phyloP scores from a whole-genome alignment of 2,329 filamentous ascomycete genomes.

The Aspergillus sp. region DNA sequence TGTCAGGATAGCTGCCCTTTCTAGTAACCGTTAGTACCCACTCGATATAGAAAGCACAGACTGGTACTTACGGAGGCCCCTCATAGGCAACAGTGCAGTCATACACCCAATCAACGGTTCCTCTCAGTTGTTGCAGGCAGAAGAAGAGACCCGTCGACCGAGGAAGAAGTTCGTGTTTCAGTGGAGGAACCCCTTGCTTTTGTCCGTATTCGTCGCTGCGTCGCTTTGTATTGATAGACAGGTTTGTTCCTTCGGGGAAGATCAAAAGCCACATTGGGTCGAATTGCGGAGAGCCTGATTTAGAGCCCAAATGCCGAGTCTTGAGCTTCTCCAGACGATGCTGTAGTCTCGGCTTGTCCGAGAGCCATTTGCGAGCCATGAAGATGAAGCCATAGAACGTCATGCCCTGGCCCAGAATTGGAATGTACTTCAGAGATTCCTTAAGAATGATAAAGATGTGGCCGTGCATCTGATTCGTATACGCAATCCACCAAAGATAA shows the following conservation, averaged over 20 bases:
- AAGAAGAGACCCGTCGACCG: conserved; percentile 58
- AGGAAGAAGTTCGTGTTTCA: conserved; percentile 58
- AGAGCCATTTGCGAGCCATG: conserved; percentile 58
- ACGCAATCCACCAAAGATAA: conserved; percentile 65
- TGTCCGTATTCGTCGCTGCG: conserved; percentile 54
- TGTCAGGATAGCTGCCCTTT: conserved; percentile 79
- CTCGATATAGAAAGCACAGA: not conserved
- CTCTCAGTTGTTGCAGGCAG: conserved; percentile 55
- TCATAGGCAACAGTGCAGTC: conserved; percentile 93
- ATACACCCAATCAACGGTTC: conserved; percentile 60
- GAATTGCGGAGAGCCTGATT: conserved; percentile 39
- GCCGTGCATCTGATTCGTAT: conserved; percentile 61
- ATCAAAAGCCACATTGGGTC: conserved; percentile 65
- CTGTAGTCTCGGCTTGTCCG: conserved; percentile 56
- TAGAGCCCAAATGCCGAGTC: conserved; percentile 45
- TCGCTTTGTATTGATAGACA: conserved; percentile 52
- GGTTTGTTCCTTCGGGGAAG: conserved; percentile 62
- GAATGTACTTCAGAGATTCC: conserved; percentile 60
- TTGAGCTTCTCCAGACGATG: conserved; percentile 55
- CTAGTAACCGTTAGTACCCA: conserved; percentile 35
- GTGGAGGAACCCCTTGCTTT: conserved; percentile 53
- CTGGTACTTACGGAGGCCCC: conserved; percentile 71
- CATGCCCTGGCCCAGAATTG: conserved; percentile 58
- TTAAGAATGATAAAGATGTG: conserved; percentile 64
- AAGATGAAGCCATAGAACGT: conserved; percentile 66